Evolutionary conservation across 257 asterid species (phyloP), one percentile per base, ranked within the genome.

Genomic region (Primulina eburnea): DNA sequence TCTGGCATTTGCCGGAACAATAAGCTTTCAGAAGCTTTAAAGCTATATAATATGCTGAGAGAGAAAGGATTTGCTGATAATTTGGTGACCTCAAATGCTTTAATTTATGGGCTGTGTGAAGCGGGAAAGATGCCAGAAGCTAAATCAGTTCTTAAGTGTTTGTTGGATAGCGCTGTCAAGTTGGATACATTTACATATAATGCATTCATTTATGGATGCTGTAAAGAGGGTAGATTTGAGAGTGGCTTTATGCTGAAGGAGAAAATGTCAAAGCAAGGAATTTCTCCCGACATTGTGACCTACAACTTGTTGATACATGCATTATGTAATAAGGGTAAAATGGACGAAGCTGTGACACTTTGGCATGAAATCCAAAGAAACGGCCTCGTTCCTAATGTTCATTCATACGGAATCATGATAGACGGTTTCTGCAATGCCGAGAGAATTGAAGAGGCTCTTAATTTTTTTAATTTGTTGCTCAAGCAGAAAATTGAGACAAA

Each of bases 71-170:
- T 87, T 73, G 77, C 75, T 12, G 79, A 81, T 62, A 92, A 85
- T 82, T 84, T 84, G 33, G 73, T 84, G 61, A 85, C 97, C 75
- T 86, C 87, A 71, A 92, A 90, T 71, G 89, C 97, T 70, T 95
- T 92, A 73, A 76, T 92, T 81, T 82, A 82, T 20, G 92, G 95
- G 47, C 83, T 90, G 47, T 90, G 93, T 75, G 71, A 78, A 77
- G 81, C 73, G 18, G 97, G 95, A 67, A 81, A 80, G 9, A 35
- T 82, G 81, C 82, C 78, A 40, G 88, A 88, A 59, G 91, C 92
- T 69, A 71, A 62, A 71, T 65, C 58, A 76, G 73, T 90, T 69
- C 75, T 90, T 60, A 76, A 82, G 78, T 80, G 77, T 62, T 82
- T 90, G 88, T 43, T 81, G 78, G 78, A 67, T 37, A 63, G 53